Evolutionary conservation across 129 eudicot genomes (phyloP), one percentile per base, ranked within the genome.

Genomic region (Lactuca saligna): DNA sequence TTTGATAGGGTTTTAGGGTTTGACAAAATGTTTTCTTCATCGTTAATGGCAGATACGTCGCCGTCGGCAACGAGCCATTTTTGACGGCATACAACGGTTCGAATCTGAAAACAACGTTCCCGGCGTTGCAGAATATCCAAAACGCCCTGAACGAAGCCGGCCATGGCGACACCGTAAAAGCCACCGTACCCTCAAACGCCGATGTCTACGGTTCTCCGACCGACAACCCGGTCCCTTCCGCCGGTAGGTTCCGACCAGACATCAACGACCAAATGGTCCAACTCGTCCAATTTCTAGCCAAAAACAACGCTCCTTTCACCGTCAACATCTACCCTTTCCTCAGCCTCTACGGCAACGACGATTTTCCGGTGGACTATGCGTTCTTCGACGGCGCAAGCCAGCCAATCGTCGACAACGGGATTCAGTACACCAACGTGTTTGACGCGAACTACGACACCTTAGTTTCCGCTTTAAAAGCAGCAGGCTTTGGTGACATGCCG

Each of bases 361-460:
- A 84, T 66, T 92, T 92, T 69, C 98, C 98, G 8, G 61, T 89
- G 3, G 91, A 92, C 54, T 92, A 78, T 29, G 98, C 96, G 1
- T 92, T 92, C 72, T 92, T 92, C 49, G 98, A 92, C 51, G 98
- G 96, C 3, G 83, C 57, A 2, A 54, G 76, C 17, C 67, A 55
- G 61, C 98, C 96, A 3, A 72, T 92, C 16, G 69, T 34, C 4
- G 98, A 92, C 64, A 75, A 75, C 20, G 88, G 87, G 39, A 84
- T 82, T 9, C 76, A 64, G 9, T 92, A 92, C 85, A 83, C 87
- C 1, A 92, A 92, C 32, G 95, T 89, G 10, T 89, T 92, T 2
- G 98, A 88, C 49, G 96, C 98, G n/a, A 92, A 88, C 74, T 88
- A 84, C 16, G 98, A 92, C 64, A 92, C 98, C 1, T 77, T 92